Conservation (phyloP, 2,329 filamentous ascomycete genomes). For the Cytospora mali region DNA sequence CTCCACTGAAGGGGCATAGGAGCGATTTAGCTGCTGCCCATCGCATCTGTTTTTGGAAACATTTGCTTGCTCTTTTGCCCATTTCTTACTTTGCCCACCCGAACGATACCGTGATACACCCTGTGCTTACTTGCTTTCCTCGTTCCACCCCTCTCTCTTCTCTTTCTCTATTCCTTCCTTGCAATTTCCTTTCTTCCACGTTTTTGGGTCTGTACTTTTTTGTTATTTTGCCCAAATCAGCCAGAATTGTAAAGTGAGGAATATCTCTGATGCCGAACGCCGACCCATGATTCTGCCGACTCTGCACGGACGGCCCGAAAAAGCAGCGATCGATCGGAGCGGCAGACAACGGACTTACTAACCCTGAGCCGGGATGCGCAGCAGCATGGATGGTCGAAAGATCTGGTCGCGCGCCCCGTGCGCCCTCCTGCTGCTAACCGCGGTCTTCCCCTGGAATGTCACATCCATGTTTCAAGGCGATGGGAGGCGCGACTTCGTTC, state of each 20-base stretch:
- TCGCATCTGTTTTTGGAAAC: conserved; percentile 16
- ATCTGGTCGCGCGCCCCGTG: conserved; percentile 35
- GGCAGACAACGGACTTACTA: neutral
- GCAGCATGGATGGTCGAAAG: conserved; percentile 25
- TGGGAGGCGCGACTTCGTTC: conserved; percentile 32
- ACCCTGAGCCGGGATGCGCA: conserved; percentile 3
- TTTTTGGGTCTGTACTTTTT: neutral
- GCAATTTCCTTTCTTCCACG: neutral
- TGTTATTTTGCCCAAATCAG: neutral
- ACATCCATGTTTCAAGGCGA: conserved; percentile 32
- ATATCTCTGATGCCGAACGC: neutral
- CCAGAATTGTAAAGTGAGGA: neutral
- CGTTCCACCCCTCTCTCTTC: neutral
- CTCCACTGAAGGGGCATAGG: neutral
- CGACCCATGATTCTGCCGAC: conserved; percentile 16
- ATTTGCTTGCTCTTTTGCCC: neutral
- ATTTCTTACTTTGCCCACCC: conserved; percentile 8
- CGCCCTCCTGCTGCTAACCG: conserved; percentile 31
- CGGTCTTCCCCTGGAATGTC: conserved; percentile 31
- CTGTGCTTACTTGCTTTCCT: neutral
- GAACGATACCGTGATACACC: neutral
- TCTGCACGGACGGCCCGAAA: conserved; percentile 11
- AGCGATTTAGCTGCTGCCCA: conserved; percentile 15
- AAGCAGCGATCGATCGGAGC: conserved; percentile 6
- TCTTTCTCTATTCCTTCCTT: neutral